These are phyloP conservation scores for Pistacia vera DNA, from an alignment of 345 rosid genomes.

Conservation along the genomic window DNA sequence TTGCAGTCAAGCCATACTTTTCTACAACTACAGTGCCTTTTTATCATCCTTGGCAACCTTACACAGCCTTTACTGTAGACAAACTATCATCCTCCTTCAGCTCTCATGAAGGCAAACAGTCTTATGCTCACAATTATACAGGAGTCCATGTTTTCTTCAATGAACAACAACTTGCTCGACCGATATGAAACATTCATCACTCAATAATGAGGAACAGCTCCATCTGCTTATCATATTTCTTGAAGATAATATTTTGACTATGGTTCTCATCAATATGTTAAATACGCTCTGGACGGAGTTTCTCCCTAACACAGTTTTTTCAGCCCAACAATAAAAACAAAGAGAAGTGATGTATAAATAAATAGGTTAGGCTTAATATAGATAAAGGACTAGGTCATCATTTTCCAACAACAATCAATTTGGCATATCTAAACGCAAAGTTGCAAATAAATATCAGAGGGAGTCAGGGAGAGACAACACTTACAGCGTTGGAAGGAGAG, in stretches of 20 bases:
- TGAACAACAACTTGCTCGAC: background rate
- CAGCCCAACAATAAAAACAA: too few relatives aligned
- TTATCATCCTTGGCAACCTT: background rate
- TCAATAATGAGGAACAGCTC: background rate
- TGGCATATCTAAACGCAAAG: constrained; percentile 3
- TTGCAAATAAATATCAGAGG: constrained; percentile 8
- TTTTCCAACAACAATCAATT: background rate
- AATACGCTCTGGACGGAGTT: too few relatives aligned
- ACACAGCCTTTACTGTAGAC: background rate
- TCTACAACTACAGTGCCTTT: background rate
- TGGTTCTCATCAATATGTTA: too few relatives aligned
- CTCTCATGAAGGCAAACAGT: background rate
- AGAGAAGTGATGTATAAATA: too few relatives aligned
- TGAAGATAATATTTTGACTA: too few relatives aligned
- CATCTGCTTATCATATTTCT: background rate
- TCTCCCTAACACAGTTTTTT: too few relatives aligned
- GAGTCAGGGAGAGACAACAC: constrained; percentile 16
- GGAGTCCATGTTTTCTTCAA: background rate
- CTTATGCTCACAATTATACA: too few relatives aligned
- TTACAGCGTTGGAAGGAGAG: constrained; percentile 90
- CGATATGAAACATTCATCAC: background rate
- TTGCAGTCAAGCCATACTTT: background rate
- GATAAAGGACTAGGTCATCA: background rate
- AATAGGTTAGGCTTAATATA: background rate
- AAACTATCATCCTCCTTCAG: background rate